These are phyloP conservation scores for Elsinoe fawcettii DNA, from an alignment of 2,329 filamentous ascomycete genomes.

Conservation along the genomic window DNA sequence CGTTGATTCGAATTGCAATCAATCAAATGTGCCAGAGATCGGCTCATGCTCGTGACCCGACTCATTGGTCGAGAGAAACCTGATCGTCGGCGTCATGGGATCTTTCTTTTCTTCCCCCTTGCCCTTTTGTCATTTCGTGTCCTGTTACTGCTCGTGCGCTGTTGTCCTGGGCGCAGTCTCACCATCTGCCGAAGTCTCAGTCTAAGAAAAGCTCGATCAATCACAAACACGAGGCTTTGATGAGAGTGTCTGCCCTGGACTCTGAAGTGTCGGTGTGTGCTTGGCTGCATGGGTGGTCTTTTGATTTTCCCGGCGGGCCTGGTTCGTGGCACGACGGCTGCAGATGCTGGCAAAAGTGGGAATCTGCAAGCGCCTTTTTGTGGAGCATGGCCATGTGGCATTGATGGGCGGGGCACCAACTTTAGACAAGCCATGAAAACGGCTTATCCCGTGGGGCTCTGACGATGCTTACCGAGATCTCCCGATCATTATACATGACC, in stretches of 20 bases:
- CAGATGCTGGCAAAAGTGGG: slow-evolving; percentile 2
- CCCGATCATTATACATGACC: neutral
- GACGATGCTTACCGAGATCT: neutral
- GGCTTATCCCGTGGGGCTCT: neutral
- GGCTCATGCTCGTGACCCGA: slow-evolving; percentile 10
- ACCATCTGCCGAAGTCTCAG: neutral
- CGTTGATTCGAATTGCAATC: neutral
- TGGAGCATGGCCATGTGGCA: slow-evolving; percentile 9
- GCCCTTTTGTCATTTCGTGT: neutral
- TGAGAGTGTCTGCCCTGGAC: neutral
- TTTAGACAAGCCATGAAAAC: neutral
- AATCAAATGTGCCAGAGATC: neutral
- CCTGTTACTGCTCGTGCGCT: neutral
- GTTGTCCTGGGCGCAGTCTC: neutral
- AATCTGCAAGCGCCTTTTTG: neutral
- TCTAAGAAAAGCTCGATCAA: slow-evolving; percentile 1
- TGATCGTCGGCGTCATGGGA: slow-evolving; percentile 14
- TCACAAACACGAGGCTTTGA: slow-evolving; percentile 10
- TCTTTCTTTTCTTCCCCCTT: neutral
- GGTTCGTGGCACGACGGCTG: slow-evolving; percentile 6
- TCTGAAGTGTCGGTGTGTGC: neutral
- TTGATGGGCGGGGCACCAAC: neutral
- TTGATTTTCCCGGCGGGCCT: slow-evolving; percentile 2
- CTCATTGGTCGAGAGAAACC: slow-evolving; percentile 9
- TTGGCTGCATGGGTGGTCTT: neutral